A percentile compares a stretch with the other conserved stretches of the same genome.
These are phyloP conservation scores for Phytophthora hybrid DNA, from an alignment of 352 stramenopile species.

Conservation along the genomic window DNA sequence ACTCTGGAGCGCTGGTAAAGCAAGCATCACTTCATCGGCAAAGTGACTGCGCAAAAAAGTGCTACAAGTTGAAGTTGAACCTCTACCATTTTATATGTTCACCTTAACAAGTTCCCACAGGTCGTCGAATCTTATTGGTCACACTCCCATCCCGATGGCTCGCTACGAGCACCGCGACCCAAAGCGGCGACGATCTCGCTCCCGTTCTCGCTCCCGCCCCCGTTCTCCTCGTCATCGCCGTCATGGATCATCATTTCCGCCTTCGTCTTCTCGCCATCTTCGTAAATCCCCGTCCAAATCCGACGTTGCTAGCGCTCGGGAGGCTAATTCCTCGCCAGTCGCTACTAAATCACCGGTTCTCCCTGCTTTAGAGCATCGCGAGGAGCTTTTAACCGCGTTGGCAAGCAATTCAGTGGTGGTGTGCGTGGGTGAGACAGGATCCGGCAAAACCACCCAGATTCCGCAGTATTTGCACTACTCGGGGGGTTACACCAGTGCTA, in stretches of 20 bases:
- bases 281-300: slow-evolving; percentile 10
- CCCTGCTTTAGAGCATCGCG: slow-evolving; percentile 57
- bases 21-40: too few relatives aligned
- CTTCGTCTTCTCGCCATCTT: slow-evolving; percentile 8
- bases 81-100: neutral
- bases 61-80: neutral
- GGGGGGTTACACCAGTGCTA: slow-evolving; percentile 33
- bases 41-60: neutral
- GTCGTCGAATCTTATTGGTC: slow-evolving; percentile 8
- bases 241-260: neutral
- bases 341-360: slow-evolving; percentile 14
- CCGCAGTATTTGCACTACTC: slow-evolving; percentile 72
- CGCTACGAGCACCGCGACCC: slow-evolving; percentile 13
- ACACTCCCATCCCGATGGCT: slow-evolving; percentile 17
- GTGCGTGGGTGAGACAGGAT: slow-evolving; percentile 95
- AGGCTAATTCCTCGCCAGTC: slow-evolving; percentile 15
- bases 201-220: slow-evolving; percentile 12
- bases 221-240: slow-evolving; percentile 7
- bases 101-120: neutral
- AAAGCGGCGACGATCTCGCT: slow-evolving; percentile 33
- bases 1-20: too few relatives aligned
- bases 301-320: slow-evolving; percentile 23
- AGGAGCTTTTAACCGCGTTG: slow-evolving; percentile 64
- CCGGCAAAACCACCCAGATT: slow-evolving; percentile 96
- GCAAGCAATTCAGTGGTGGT: slow-evolving; percentile 66